Base-by-base conservation (phyloP, 257 asterid species). In the Ehretia macrophylla region DNA sequence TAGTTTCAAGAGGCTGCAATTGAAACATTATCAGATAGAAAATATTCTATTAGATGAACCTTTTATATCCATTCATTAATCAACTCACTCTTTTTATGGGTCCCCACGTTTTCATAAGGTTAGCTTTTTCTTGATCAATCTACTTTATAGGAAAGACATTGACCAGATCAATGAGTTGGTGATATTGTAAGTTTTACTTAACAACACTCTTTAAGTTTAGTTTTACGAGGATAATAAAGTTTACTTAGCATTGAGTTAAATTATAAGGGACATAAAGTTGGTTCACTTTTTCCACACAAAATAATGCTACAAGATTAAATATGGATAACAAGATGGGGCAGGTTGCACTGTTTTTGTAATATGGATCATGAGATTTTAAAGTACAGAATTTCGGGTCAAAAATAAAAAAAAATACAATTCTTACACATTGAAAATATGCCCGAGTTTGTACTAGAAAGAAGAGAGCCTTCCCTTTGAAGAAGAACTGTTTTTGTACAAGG, bases 401-500 rank as follows among this genome's bases (percentile, higher is more conserved):
- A 80, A 78, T 75, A n/a, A n/a, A n/a, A n/a, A 54, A 60, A 75
- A 67, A 58, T 47, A 74, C 75, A 53, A 63, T 63, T 68, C 64
- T 75, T 75, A 68, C 57, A 14, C n/a, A n/a, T n/a, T n/a, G n/a
- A n/a, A n/a, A 75, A 63, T 70, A 46, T 55, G 56, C 4, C 59
- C n/a, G 50, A 38, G 11, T 38, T 38, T 38, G 6, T 6, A 42
- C 11, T 11, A 42, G 47, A 42, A 10, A 42, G 3, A 42, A 10
- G 8, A 42, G 16, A 42, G 47, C 47, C 47, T 46, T 66, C 63
- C 66, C 66, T 68, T 48, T 62, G 70, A 64, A 66, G 42, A 51
- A 62, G 65, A 68, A 72, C 67, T 64, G 74, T 63, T 66, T 77
- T 78, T 85, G 70, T 84, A 89, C 95, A 84, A 38, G 68, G 68